Evolutionary conservation across 306 rosid genomes (phyloP).

Genomic region (Quillaja saponaria): DNA sequence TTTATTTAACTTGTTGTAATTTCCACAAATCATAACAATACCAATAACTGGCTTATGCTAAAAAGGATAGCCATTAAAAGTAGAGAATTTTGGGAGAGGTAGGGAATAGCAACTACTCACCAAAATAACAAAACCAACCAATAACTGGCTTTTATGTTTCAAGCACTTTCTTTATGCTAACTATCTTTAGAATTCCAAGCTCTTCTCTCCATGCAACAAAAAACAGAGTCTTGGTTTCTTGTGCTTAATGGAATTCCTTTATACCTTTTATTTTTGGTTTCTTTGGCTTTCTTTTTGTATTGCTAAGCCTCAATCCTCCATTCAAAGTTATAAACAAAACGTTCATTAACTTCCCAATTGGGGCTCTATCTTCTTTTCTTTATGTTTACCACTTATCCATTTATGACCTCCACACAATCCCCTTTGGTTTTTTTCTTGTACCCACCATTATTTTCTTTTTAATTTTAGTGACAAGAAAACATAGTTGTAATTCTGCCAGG

Average conservation of each 20-base stretch:
- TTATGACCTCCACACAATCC: constrained; percentile 40
- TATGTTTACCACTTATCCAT: constrained; percentile 43
- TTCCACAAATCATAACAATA: no score
- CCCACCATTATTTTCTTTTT: constrained; percentile 10
- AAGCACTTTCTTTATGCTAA: constrained; percentile 46
- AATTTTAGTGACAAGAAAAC: constrained; percentile 8
- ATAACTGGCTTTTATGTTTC: constrained; percentile 45
- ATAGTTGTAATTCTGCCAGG: background rate
- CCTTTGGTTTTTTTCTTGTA: background rate
- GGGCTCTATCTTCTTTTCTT: constrained; percentile 30
- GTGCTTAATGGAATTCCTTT: constrained; percentile 71
- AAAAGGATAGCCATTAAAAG: constrained; percentile 48
- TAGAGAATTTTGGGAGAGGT: constrained; percentile 47
- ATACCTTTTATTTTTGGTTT: constrained; percentile 56
- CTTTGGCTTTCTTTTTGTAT: constrained; percentile 43
- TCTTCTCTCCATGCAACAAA: constrained; percentile 53
- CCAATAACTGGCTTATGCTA: constrained; percentile 26
- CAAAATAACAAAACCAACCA: constrained; percentile 26
- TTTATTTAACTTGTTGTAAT: no score
- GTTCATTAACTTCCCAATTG: constrained; percentile 32
- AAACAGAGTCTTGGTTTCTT: constrained; percentile 52
- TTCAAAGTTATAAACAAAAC: constrained; percentile 45
- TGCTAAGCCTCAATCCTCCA: constrained; percentile 29
- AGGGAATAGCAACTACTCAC: constrained; percentile 39
- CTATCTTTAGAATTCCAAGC: constrained; percentile 73